These are phyloP conservation scores for Trametes polyzona DNA, from an alignment of 1,284 basidiomycete genomes.

Conservation along the genomic window DNA sequence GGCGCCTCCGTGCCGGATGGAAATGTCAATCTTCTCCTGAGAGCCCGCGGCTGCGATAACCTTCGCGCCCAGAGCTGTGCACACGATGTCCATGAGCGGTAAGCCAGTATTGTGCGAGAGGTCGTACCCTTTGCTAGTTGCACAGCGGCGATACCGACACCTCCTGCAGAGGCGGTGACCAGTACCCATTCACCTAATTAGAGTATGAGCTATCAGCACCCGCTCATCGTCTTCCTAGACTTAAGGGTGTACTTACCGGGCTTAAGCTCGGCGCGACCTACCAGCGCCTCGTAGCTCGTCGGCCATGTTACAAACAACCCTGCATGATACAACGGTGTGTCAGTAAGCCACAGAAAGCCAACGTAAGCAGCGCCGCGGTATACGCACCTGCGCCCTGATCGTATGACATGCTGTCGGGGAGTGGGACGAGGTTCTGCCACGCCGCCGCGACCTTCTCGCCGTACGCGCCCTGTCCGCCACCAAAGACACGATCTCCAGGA, in stretches of 20 bases:
- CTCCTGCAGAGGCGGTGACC: conserved; percentile 88
- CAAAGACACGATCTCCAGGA: conserved; percentile 89
- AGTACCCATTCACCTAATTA: conserved; percentile 83
- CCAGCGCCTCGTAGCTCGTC: conserved; percentile 88
- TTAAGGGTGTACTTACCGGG: conserved; percentile 53
- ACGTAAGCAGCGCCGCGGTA: too few relatives aligned
- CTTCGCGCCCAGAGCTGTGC: conserved; percentile 69
- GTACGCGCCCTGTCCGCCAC: conserved; percentile 80
- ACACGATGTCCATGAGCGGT: neutral
- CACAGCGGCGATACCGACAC: conserved; percentile 90
- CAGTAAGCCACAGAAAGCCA: too few relatives aligned
- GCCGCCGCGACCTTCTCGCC: conserved; percentile 71
- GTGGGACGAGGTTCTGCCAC: conserved; percentile 52
- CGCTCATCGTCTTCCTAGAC: too few relatives aligned
- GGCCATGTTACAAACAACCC: conserved; percentile 86
- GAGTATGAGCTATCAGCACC: conserved; percentile 8
- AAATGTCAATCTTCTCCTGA: conserved; percentile 68
- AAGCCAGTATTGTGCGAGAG: conserved; percentile 7
- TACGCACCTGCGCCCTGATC: conserved; percentile 66
- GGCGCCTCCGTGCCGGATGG: conserved; percentile 69
- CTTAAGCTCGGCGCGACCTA: conserved; percentile 81
- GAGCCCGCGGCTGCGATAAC: conserved; percentile 83
- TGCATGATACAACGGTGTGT: conserved; percentile 37
- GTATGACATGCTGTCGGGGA: conserved; percentile 67
- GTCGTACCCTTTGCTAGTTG: conserved; percentile 83